A percentile compares a stretch with the other conserved stretches of the same genome.
These are phyloP conservation scores for Colletotrichum salicis DNA, from an alignment of 2,329 filamentous ascomycete species.

Conservation along the genomic window DNA sequence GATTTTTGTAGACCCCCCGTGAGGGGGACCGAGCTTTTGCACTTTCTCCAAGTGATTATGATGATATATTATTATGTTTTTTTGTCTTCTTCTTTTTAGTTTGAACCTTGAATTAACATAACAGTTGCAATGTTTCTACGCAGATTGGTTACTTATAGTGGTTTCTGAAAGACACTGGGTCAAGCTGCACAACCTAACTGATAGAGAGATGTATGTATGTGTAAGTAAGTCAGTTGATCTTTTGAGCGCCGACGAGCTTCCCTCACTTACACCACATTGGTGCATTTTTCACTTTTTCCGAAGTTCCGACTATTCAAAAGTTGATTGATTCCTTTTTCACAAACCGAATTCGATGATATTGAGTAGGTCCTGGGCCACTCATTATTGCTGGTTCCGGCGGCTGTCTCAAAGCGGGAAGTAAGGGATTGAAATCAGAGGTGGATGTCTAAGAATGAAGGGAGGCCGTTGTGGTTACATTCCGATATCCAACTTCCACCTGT, in stretches of 20 bases:
- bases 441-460: conserved; percentile 2
- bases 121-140: too few relatives aligned
- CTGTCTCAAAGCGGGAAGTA: neutral
- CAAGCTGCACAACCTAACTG: too few relatives aligned
- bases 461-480: neutral
- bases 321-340: neutral
- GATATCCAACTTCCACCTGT: neutral
- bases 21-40: too few relatives aligned
- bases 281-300: neutral
- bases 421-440: neutral
- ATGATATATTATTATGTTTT: too few relatives aligned
- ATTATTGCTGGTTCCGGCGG: neutral
- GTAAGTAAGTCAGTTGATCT: neutral
- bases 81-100: too few relatives aligned
- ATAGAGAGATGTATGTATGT: too few relatives aligned
- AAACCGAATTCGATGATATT: neutral
- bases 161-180: too few relatives aligned
- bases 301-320: neutral
- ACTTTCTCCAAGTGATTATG: too few relatives aligned
- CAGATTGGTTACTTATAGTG: too few relatives aligned
- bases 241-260: neutral
- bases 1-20: too few relatives aligned
- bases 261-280: neutral
- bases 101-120: too few relatives aligned
- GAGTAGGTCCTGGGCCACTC: neutral